Evolutionary conservation across 1,284 basidiomycete genomes (phyloP), one percentile per base, ranked within the genome.

Genomic region (Tilletiopsis washingtonensis): DNA sequence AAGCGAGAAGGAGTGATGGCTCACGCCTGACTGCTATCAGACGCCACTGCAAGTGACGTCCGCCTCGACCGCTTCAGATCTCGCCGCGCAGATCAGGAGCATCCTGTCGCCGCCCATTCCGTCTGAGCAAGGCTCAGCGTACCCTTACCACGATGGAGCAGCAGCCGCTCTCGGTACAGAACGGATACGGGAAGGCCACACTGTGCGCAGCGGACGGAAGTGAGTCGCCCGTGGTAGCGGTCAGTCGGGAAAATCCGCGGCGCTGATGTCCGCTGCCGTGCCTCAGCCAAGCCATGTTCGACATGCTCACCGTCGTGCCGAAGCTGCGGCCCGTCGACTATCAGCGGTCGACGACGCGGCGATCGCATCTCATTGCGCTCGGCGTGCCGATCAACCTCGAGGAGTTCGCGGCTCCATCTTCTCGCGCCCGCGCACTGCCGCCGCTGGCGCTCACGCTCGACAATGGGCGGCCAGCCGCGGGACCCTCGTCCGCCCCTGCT

Each of bases 381-480:
- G 69, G 69, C 17, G 59, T 71, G 14, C 69, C 69, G 0, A 62
- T 71, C 45, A 70, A 71, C 40, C 54, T 71, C 9, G 69, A 71
- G 43, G 34, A 49, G 19, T 21, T 23, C 1, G 37, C 15, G n/a
- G 46, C 54, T 1, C 49, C 51, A 11, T 25, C 37, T 12, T n/a
- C 43, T 3, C 21, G 38, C 17, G 29, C 19, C 27, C 32, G 44
- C 15, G 45, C 43, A 17, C 47, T 70, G 17, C 69, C 68, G 6
- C 63, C 65, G 0, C 50, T 71, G 32, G 50, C 65, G 48, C 54
- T 71, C 24, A 53, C 64, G 29, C 49, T 68, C 17, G 59, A 59
- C 27, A 47, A 34, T 34, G n/a, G n/a, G n/a, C n/a, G n/a, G n/a
- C n/a, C n/a, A n/a, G n/a, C n/a, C n/a, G n/a, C n/a, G n/a, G n/a